These are phyloP conservation scores for Phytopythium aichiense DNA, from an alignment of 352 stramenopile species.

Conservation along the genomic window DNA sequence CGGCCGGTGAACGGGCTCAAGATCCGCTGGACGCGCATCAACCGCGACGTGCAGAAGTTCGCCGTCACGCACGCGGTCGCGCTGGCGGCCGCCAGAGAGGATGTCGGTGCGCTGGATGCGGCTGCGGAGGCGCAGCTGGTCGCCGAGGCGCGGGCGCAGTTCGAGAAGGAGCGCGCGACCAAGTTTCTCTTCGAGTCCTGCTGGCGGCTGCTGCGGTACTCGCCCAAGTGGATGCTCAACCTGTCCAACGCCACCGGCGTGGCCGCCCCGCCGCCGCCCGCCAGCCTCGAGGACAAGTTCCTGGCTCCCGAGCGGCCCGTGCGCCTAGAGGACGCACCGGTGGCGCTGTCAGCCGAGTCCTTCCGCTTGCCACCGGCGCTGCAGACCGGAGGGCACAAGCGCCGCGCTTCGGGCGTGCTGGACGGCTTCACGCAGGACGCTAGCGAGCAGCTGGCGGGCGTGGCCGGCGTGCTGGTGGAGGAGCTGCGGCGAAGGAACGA, in stretches of 20 bases:
- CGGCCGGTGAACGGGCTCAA: constrained; percentile 70
- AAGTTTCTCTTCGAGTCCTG: constrained; percentile 74
- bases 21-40: constrained; percentile 79
- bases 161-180: constrained; percentile 35
- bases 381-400: constrained; percentile 2
- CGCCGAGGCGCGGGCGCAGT: constrained; percentile 49
- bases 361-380: neutral
- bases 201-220: constrained; percentile 65
- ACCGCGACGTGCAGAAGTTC: constrained; percentile 76
- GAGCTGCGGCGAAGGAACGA: constrained; percentile 61
- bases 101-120: constrained; percentile 10
- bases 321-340: constrained; percentile 3
- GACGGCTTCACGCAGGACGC: constrained; percentile 4
- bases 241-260: constrained; percentile 38
- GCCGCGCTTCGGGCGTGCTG: constrained; percentile 4
- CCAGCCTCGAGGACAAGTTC: constrained; percentile 1
- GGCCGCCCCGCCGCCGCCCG: constrained; percentile 9
- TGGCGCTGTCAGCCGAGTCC: neutral
- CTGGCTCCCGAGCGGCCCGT: constrained; percentile 8
- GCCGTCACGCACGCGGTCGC: constrained; percentile 40
- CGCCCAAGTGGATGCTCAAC: constrained; percentile 58
- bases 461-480: constrained; percentile 35
- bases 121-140: constrained; percentile 44
- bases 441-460: constrained; percentile 18
- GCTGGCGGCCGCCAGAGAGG: constrained; percentile 15